Base-by-base conservation (phyloP, 2,329 filamentous ascomycete species). In the Xylaria digitata region DNA sequence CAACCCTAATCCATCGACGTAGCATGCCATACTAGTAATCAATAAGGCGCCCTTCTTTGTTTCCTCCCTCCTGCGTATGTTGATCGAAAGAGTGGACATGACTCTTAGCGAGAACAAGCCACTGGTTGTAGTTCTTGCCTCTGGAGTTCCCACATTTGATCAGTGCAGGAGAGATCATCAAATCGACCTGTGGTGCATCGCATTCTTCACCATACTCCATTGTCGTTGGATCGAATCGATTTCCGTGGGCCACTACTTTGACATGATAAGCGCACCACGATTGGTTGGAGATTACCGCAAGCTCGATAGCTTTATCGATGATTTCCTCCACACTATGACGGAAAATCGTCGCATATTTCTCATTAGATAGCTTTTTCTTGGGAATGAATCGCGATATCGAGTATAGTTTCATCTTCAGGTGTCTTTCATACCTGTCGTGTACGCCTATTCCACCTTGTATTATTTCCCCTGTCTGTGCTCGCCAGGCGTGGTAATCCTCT, bases 241-340 rank as follows among this genome's bases (percentile, higher is more conserved):
- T 21, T 34, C 46, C 3, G 37, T 54, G 19, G 3, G 1, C 0
- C n/a, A 63, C 58, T 6, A 1, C 6, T 2, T 19, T 1, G 30
- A 56, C 2, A 0, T 3, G 2, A 13, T 66, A 68, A 4, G 8
- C 0, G 32, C 45, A 68, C 46, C 57, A 53, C 17, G 63, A 68
- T 49, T 46, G 37, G 21, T 62, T 65, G 62, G 62, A 66, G 11
- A 68, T 55, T 3, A 32, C 40, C 9, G 66, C 66, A 2, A 68
- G 50, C 13, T 68, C 53, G 6, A 54, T 40, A 2, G 66, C 53
- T 50, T 63, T 55, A 23, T 58, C 49, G 23, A 66, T 8, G 21
- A 68, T 65, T 7, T n/a, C 23, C 5, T 13, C 23, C 1, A 52
- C 2, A 1, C 17, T 5, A 19, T 43, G 53, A 5, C 8, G 2